phyloP scores from a whole-genome alignment of 352 stramenopile genomes.

The Phytophthora rubi region DNA sequence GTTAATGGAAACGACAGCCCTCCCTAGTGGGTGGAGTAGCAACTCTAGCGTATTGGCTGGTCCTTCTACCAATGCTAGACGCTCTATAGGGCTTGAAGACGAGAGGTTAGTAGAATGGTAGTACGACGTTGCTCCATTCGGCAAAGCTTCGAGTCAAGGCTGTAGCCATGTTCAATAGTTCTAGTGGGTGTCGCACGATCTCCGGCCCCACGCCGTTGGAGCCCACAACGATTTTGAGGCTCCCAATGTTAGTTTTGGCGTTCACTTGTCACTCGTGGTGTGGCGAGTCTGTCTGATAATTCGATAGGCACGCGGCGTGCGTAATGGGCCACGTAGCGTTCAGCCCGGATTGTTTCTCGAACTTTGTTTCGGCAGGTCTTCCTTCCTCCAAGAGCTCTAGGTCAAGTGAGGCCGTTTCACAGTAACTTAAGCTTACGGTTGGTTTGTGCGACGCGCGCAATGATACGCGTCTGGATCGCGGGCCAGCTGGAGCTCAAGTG shows the following conservation, averaged over 20 bases:
- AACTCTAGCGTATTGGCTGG: not conserved
- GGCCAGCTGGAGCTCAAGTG: conserved; percentile 18
- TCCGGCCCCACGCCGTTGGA: conserved; percentile 7
- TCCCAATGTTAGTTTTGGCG: not conserved
- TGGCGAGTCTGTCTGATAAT: conserved; percentile 21
- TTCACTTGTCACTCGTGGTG: conserved; percentile 2
- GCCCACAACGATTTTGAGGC: no score
- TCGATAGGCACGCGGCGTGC: conserved; percentile 12
- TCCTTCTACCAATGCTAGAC: conserved; percentile 1
- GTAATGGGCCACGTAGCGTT: conserved; percentile 43
- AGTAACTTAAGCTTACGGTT: no score
- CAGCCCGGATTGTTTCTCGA: conserved; percentile 16
- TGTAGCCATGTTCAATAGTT: conserved; percentile 15
- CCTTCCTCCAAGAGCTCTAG: not conserved
- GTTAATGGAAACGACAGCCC: conserved; percentile 20
- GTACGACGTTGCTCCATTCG: conserved; percentile 15
- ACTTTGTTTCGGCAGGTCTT: not conserved
- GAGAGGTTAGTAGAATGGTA: not conserved
- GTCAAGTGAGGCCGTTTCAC: not conserved
- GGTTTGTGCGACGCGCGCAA: not conserved
- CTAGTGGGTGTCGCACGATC: conserved; percentile 16
- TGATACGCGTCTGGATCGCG: conserved; percentile 16
- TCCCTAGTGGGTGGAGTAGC: conserved; percentile 22
- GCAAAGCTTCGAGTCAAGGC: not conserved
- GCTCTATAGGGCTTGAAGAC: not conserved